Conservation (phyloP, 495 filamentous ascomycete species). For the Achaetomiella virescens region DNA sequence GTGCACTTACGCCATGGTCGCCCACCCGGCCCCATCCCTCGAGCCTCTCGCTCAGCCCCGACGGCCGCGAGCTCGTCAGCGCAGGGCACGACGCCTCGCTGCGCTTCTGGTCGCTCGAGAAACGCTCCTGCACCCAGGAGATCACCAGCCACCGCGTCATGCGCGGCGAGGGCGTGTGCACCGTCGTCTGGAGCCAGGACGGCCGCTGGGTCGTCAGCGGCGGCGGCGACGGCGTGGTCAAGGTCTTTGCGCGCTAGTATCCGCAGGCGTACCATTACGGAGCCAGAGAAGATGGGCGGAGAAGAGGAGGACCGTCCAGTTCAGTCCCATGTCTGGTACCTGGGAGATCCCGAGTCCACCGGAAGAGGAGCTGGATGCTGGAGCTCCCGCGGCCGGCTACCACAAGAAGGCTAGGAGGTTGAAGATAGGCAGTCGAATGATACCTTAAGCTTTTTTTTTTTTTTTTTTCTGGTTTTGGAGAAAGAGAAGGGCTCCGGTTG, state of each 20-base stretch:
- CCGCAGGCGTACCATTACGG: slow-evolving; percentile 1
- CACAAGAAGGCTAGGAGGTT: too few relatives aligned
- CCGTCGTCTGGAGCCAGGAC: slow-evolving; percentile 90
- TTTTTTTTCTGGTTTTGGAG: too few relatives aligned
- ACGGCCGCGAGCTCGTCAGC: slow-evolving; percentile 89
- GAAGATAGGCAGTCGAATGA: too few relatives aligned
- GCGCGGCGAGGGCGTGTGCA: slow-evolving; percentile 90
- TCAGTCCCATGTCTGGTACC: neutral
- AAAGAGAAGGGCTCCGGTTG: too few relatives aligned
- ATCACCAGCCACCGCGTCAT: slow-evolving; percentile 84
- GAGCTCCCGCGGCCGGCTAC: too few relatives aligned
- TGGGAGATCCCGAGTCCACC: neutral
- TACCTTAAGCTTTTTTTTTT: too few relatives aligned
- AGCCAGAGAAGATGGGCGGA: neutral
- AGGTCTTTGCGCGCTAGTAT: slow-evolving; percentile 68
- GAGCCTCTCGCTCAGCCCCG: slow-evolving; percentile 80
- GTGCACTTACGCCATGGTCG: slow-evolving; percentile 98
- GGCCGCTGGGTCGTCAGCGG: slow-evolving; percentile 90
- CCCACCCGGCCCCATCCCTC: slow-evolving; percentile 90
- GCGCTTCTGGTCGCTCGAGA: slow-evolving; percentile 97
- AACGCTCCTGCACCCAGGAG: slow-evolving; percentile 86
- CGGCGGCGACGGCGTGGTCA: slow-evolving; percentile 94
- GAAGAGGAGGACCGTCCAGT: neutral
- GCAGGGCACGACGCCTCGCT: slow-evolving; percentile 92
- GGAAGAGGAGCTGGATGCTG: too few relatives aligned